Percentiles rank a stretch among this genome's conserved stretches.
These are phyloP conservation scores for Cynanchum wilfordii DNA, from an alignment of 257 asterid genomes.

Conservation along the genomic window DNA sequence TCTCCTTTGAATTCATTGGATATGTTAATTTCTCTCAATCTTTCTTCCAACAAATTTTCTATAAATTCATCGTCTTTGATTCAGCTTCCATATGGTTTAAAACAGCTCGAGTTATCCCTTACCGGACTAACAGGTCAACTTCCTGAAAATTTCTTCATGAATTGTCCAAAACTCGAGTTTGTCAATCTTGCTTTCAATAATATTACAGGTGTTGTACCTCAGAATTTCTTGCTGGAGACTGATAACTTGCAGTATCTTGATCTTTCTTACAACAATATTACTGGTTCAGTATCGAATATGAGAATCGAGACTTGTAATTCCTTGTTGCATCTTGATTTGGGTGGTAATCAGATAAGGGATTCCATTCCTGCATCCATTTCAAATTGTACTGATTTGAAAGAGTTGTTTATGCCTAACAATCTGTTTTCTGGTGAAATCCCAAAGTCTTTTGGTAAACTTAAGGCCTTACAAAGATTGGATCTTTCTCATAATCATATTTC, in stretches of 20 bases:
- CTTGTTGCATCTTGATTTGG: slow-evolving; percentile 57
- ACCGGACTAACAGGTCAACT: slow-evolving; percentile 53
- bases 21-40: slow-evolving; percentile 52
- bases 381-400: slow-evolving; percentile 60
- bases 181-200: slow-evolving; percentile 78
- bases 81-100: slow-evolving; percentile 52
- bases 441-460: slow-evolving; percentile 46
- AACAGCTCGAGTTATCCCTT: slow-evolving; percentile 61
- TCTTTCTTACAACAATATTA: slow-evolving; percentile 68
- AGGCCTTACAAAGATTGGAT: slow-evolving; percentile 58
- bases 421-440: slow-evolving; percentile 65
- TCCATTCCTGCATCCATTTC: slow-evolving; percentile 55
- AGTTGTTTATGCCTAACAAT: slow-evolving; percentile 49
- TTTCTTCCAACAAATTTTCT: slow-evolving; percentile 54
- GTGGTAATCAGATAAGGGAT: slow-evolving; percentile 59
- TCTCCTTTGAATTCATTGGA: slow-evolving; percentile 53
- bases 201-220: slow-evolving; percentile 57
- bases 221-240: slow-evolving; percentile 37
- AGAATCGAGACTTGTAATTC: slow-evolving; percentile 60
- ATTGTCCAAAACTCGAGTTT: slow-evolving; percentile 59
- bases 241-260: slow-evolving; percentile 62
- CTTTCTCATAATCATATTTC: slow-evolving; percentile 70
- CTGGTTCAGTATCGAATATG: slow-evolving; percentile 51
- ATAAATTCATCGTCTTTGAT: slow-evolving; percentile 46
- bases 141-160: slow-evolving; percentile 47